phyloP scores from a whole-genome alignment of 1,284 basidiomycete species.

The Cystobasidiaceae sp. region DNA sequence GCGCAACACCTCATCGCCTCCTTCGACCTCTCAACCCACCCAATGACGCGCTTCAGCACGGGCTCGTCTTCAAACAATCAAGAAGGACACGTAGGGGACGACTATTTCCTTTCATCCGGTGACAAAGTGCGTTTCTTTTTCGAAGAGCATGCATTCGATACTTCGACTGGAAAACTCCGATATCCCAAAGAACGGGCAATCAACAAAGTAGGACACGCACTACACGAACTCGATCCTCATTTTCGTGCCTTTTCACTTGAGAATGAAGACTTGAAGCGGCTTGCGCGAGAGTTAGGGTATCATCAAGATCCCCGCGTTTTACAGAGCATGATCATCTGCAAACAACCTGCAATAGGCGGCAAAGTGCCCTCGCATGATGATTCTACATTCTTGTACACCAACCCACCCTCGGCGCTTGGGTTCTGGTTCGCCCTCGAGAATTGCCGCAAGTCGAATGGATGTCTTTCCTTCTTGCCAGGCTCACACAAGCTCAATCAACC shows the following conservation, averaged over 20 bases:
- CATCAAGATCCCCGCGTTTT: conserved; percentile 78
- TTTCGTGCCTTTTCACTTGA: conserved; percentile 73
- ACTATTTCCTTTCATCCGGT: conserved; percentile 84
- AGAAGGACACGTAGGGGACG: conserved; percentile 69
- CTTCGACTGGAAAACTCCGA: conserved; percentile 58
- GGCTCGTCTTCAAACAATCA: too few species aligned
- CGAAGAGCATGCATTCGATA: conserved; percentile 69
- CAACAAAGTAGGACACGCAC: conserved; percentile 54
- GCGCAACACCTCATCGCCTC: conserved; percentile 67
- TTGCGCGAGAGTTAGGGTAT: conserved; percentile 69
- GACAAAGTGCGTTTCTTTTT: conserved; percentile 90
- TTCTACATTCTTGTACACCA: conserved; percentile 66
- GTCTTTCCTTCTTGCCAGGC: conserved; percentile 85
- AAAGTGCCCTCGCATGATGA: conserved; percentile 59
- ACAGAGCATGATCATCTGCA: conserved; percentile 83
- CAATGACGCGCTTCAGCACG: conserved; percentile 71
- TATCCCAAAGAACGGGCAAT: conserved; percentile 63
- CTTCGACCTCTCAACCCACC: conserved; percentile 73
- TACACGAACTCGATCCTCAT: conserved; percentile 75
- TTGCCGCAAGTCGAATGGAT: conserved; percentile 77
- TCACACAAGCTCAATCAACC: conserved; percentile 64
- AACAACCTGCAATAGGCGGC: conserved; percentile 57
- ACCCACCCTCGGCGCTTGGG: conserved; percentile 83
- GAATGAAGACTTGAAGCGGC: conserved; percentile 60
- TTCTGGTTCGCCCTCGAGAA: conserved; percentile 93